Base-by-base conservation (phyloP, 2,329 filamentous ascomycete genomes). In the Colletotrichum sp. region DNA sequence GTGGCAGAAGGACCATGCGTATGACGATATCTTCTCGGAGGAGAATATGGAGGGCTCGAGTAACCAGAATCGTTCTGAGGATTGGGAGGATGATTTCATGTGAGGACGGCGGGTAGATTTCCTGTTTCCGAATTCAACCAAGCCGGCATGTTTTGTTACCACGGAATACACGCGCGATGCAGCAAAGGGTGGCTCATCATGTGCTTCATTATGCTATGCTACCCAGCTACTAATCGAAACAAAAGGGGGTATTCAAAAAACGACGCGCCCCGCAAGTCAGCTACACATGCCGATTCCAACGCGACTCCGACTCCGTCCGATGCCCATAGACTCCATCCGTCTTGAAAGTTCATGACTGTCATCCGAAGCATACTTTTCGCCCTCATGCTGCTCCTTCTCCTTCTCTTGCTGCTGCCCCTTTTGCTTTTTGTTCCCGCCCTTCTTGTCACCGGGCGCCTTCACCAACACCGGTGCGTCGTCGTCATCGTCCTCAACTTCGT, bases 1-100 rank as follows among this genome's bases (percentile, higher is more conserved):
- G 85, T 98, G 93, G 90, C 95, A 98, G 85, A 97, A 97, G 86
- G 96, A 98, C n/a, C 96, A 99, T 86, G 96, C 96, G 3, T 99
- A 99, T 84, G 97, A 99, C 83, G 96, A 98, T 63, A 86, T 98
- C 70, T 96, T 98, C 84, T 92, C 91, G 6, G 95, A 98, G 70
- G 95, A 98, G 74, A 94, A 94, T 80, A 90, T 98, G 87, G 92
- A 92, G 59, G 87, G 85, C 26, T 92, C 92, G 71, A 98, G 94
- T 87, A 99, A 99, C 85, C 95, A 98, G 85, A 93, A 98, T 82
- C 91, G 95, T 16, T 89, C 90, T 78, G 91, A 92, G 76, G 89
- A 95, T 83, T 96, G 95, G 87, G 91, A 95, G 82, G 96, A 98
- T 75, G 96, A 99, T 82, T 99, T 99, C 82, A 98, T 98, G 95